These are phyloP conservation scores for Protea cynaroides DNA, from an alignment of 164 flowering plant genomes.

Conservation along the genomic window DNA sequence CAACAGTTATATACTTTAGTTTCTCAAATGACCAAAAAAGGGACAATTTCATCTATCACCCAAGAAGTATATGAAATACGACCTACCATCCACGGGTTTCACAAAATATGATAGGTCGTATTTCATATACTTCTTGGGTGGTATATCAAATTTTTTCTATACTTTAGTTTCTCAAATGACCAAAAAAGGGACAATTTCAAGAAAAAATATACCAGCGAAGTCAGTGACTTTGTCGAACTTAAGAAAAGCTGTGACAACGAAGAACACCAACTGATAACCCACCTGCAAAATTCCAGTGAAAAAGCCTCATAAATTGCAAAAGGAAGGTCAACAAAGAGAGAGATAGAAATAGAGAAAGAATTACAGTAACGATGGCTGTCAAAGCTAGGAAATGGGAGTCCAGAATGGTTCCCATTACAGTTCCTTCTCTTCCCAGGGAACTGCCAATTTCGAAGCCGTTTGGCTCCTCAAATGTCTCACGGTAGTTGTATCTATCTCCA, in stretches of 20 bases:
- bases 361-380: conserved; percentile 57
- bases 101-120: too few species aligned
- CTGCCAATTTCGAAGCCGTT: neutral
- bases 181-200: neutral
- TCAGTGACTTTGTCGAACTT: conserved; percentile 91
- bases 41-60: too few species aligned
- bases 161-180: too few species aligned
- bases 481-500: neutral
- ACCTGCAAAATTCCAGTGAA: conserved; percentile 32
- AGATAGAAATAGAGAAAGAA: conserved; percentile 3
- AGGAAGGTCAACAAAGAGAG: neutral
- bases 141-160: too few species aligned
- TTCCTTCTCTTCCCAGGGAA: neutral
- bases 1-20: too few species aligned
- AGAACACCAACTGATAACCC: conserved; percentile 76
- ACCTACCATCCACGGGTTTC: too few species aligned
- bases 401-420: conserved; percentile 58
- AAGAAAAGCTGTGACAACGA: conserved; percentile 76
- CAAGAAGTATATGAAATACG: too few species aligned
- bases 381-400: conserved; percentile 88
- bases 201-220: conserved; percentile 65
- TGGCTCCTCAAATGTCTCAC: neutral
- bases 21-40: too few species aligned
- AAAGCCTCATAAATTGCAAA: neutral
- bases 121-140: too few species aligned